A percentile compares a stretch with the other conserved stretches of the same genome.
Conservation (phyloP, 2,329 filamentous ascomycete species). For the Diaporthe helianthi region DNA sequence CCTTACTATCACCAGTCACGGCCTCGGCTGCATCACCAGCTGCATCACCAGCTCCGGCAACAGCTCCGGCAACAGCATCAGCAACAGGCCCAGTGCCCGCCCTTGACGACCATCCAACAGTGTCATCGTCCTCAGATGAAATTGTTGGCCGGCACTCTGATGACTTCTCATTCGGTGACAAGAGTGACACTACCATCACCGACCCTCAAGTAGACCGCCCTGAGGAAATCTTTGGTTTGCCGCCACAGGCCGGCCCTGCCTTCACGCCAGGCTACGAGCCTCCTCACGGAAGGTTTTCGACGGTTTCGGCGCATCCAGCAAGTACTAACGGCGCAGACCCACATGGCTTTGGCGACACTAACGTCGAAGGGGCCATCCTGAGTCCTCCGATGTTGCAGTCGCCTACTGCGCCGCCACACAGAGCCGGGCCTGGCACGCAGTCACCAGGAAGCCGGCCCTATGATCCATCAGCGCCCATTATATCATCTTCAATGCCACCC, state of each 20-base stretch:
- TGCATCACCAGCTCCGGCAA: no score
- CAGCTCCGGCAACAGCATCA: background rate
- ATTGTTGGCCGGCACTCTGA: conserved; percentile 28
- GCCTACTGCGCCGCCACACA: background rate
- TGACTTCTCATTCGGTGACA: conserved; percentile 27
- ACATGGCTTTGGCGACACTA: background rate
- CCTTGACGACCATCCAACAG: conserved; percentile 14
- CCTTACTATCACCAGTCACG: background rate
- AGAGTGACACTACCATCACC: conserved; percentile 33
- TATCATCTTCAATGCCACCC: conserved; percentile 24
- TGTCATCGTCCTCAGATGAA: conserved; percentile 33
- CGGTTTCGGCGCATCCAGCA: background rate
- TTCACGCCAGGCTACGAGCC: background rate
- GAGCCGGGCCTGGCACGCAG: background rate
- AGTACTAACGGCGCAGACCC: conserved; percentile 3
- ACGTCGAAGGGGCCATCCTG: background rate
- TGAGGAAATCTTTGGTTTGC: background rate
- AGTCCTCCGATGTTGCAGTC: background rate
- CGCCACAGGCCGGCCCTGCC: background rate
- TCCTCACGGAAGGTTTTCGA: background rate
- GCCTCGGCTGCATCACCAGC: no score
- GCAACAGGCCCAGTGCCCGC: background rate
- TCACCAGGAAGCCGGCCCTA: conserved; percentile 24
- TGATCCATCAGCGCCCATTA: conserved; percentile 31
- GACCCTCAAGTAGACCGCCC: conserved; percentile 27